phyloP scores from a whole-genome alignment of 495 filamentous ascomycete genomes.

The Penicillium diatomitis region DNA sequence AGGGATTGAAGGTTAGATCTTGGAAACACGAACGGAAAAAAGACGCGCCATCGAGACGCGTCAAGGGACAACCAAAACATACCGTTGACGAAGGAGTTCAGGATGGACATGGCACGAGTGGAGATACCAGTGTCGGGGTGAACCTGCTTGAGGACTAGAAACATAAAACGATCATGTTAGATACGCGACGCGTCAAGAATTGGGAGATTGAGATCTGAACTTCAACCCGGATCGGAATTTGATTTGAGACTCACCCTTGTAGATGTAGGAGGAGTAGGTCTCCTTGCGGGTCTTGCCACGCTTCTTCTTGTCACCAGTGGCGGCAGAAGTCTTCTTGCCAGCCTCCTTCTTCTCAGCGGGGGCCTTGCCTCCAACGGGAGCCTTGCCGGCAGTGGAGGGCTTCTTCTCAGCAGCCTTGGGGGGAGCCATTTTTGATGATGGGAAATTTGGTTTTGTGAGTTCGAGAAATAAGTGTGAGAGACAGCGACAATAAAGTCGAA shows the following conservation, averaged over 20 bases:
- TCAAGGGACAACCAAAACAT: conserved; percentile 26
- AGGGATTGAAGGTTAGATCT: conserved; percentile 6
- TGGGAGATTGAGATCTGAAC: background rate
- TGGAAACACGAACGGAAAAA: background rate
- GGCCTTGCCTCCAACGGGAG: conserved; percentile 75
- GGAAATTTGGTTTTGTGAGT: conserved; percentile 16
- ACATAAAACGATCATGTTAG: conserved; percentile 15
- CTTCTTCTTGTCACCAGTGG: conserved; percentile 99
- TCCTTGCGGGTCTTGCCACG: conserved; percentile 99
- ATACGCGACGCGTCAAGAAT: conserved; percentile 6
- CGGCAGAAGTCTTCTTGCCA: conserved; percentile 93
- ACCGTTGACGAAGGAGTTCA: conserved; percentile 99
- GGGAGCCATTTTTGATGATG: conserved; percentile 74
- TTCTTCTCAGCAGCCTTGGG: conserved; percentile 94
- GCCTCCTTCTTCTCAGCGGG: conserved; percentile 98
- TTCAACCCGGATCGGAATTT: background rate
- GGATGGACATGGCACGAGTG: conserved; percentile 98
- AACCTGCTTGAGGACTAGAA: conserved; percentile 94
- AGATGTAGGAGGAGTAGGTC: conserved; percentile 99
- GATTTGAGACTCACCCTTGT: conserved; percentile 71
- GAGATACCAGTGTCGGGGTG: conserved; percentile 99
- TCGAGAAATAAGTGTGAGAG: conserved; percentile 2
- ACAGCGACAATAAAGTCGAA: no score
- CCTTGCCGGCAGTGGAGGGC: conserved; percentile 94
- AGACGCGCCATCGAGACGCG: conserved; percentile 2